Base-by-base conservation (phyloP, 1,284 basidiomycete genomes). In the Leucoagaricus sp. region DNA sequence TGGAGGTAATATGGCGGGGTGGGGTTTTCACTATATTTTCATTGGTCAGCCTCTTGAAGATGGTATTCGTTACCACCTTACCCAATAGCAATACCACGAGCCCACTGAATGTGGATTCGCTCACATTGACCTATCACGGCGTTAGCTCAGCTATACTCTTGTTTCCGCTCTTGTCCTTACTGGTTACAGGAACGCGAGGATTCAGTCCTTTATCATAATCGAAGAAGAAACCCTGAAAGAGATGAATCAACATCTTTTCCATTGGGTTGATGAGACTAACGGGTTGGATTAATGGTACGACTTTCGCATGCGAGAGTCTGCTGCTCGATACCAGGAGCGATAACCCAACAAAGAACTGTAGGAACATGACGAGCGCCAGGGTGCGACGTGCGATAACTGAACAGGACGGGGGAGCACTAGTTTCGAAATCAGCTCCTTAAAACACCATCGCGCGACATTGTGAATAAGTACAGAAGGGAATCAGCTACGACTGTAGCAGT, bases 1-100 rank as follows among this genome's bases (percentile, higher is more conserved):
- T 78, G 75, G 34, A 82, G 72, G 52, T 65, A 77, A 60, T 81
- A 82, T 4, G 81, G 81, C 4, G 79, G 73, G 3, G 66, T 68
- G 1, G 80, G 80, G 63, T 74, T 78, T 0, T 74, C 75, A 15
- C 80, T 83, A 34, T 28, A 12, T 13, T 17, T 13, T 9, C 13
- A 29, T 47, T 19, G 15, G 49, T 9, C 17, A 54, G 55, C 40
- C 28, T 56, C 36, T 33, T 17, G 53, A 26, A 26, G 28, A 57
- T 45, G 41, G 55, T n/a, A 23, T 29, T 46, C 34, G 34, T n/a
- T 19, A 59, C 4, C 13, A 15, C 36, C 58, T 50, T 55, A 79
- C 76, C 77, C 77, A 23, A 60, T 68, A 5, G 69, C 71, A 28
- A 59, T 60, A 45, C 67, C 60, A 34, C 79, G 68, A n/a, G 66